phyloP scores from a whole-genome alignment of 1,284 basidiomycete species.

The Anthracocystis panici-leucophaei region DNA sequence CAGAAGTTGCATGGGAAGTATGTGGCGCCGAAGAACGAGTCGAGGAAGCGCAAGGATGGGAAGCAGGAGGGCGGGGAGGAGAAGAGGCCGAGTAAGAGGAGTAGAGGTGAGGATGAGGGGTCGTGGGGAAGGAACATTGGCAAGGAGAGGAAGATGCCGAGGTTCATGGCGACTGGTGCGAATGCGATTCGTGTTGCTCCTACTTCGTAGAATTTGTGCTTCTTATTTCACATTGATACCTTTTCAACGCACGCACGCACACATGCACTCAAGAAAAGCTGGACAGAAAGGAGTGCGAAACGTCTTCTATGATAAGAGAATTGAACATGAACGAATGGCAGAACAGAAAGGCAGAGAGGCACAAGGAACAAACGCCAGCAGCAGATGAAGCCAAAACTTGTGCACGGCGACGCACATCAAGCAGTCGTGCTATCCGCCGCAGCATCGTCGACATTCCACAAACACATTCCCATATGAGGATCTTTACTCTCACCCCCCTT shows the following conservation, averaged over 20 bases:
- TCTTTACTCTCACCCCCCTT: slow-evolving; percentile 35
- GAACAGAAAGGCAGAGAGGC: too few relatives aligned
- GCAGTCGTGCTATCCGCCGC: slow-evolving; percentile 6
- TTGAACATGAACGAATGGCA: too few relatives aligned
- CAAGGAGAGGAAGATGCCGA: slow-evolving; percentile 37
- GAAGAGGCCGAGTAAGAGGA: slow-evolving; percentile 22
- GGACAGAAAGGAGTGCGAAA: background rate
- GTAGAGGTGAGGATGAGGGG: background rate
- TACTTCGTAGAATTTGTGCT: slow-evolving; percentile 25
- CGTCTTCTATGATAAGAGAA: slow-evolving; percentile 14
- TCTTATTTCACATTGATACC: slow-evolving; percentile 18
- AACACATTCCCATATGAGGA: slow-evolving; percentile 27
- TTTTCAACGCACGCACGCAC: slow-evolving; percentile 9
- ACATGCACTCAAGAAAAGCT: background rate
- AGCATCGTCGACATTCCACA: slow-evolving; percentile 44
- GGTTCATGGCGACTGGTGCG: slow-evolving; percentile 54
- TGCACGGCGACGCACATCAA: background rate
- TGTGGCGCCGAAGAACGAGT: slow-evolving; percentile 61
- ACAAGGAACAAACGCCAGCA: background rate
- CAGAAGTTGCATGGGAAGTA: slow-evolving; percentile 64
- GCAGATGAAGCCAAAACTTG: background rate
- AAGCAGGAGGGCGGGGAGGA: slow-evolving; percentile 15
- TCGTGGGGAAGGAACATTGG: slow-evolving; percentile 35
- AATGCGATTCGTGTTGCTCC: slow-evolving; percentile 55
- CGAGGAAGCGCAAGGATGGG: slow-evolving; percentile 40